Evolutionary conservation across 2,329 filamentous ascomycete genomes (phyloP).

Genomic region (Fulvia fulva): DNA sequence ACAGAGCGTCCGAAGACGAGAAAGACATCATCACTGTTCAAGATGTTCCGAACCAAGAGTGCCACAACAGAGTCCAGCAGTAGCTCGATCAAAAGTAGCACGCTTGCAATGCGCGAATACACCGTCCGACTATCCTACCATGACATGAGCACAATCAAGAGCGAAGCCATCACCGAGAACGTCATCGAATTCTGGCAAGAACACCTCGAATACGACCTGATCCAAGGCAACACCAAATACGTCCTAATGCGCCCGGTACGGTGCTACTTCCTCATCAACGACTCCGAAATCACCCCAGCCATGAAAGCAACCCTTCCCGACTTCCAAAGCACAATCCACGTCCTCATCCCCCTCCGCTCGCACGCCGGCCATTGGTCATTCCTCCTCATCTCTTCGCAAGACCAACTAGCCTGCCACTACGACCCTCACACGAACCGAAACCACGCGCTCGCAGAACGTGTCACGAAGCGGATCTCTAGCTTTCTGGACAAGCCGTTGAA

Average conservation of each 20-base stretch:
- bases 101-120: background rate
- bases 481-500: background rate
- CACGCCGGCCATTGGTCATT: slow-evolving; percentile 7
- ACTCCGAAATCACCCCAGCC: background rate
- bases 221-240: slow-evolving; percentile 6
- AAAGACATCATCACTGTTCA: slow-evolving; percentile 1
- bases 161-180: slow-evolving; percentile 3
- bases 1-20: background rate
- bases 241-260: slow-evolving; percentile 5
- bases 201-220: slow-evolving; percentile 5
- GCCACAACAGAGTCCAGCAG: background rate
- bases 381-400: slow-evolving; percentile 6
- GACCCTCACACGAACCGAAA: slow-evolving; percentile 1
- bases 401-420: slow-evolving; percentile 11
- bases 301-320: slow-evolving; percentile 4
- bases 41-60: slow-evolving; percentile 5
- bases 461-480: background rate
- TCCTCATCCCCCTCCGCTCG: slow-evolving; percentile 6
- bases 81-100: background rate
- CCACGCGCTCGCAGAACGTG: background rate
- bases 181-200: slow-evolving; percentile 13
- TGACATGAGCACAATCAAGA: slow-evolving; percentile 9
- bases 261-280: slow-evolving; percentile 1
- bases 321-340: background rate
- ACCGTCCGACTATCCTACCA: slow-evolving; percentile 1